Percentiles rank a stretch among this genome's conserved stretches.
Evolutionary conservation across 2,329 filamentous ascomycete species (phyloP).

Genomic region (Kalmusia sp.): DNA sequence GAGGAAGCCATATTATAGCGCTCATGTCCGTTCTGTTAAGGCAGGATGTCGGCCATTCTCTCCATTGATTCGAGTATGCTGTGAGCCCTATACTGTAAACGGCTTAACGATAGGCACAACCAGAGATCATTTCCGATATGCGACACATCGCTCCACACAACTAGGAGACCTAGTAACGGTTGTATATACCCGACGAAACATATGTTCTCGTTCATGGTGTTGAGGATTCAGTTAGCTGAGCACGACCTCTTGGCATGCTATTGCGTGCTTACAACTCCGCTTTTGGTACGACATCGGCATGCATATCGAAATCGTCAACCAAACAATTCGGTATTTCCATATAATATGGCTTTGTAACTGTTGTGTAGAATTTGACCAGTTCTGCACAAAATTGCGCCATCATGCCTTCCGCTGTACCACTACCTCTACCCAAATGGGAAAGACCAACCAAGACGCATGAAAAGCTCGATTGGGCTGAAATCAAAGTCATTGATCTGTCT

Average conservation of each 20-base stretch:
- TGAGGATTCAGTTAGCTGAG: constrained; percentile 8
- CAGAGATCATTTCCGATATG: not conserved
- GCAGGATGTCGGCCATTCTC: not conserved
- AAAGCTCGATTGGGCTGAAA: constrained; percentile 35
- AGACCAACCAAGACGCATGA: constrained; percentile 32
- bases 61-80: not conserved
- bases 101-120: not conserved
- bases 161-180: not conserved
- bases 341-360: not conserved
- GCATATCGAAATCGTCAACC: constrained; percentile 6
- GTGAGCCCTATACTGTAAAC: not conserved
- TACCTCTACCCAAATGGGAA: constrained; percentile 32
- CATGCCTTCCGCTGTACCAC: constrained; percentile 31
- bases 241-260: constrained; percentile 30
- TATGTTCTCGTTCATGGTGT: not conserved
- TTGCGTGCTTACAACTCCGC: constrained; percentile 32
- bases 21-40: not conserved
- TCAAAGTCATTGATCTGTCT: constrained; percentile 50
- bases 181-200: not conserved
- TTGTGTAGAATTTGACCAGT: not conserved
- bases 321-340: not conserved
- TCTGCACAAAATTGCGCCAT: not conserved
- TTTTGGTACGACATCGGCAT: constrained; percentile 16
- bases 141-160: not conserved
- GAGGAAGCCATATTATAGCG: not conserved